These are phyloP conservation scores for Penicillium palitans DNA, from an alignment of 2,329 filamentous ascomycete species.

Conservation along the genomic window DNA sequence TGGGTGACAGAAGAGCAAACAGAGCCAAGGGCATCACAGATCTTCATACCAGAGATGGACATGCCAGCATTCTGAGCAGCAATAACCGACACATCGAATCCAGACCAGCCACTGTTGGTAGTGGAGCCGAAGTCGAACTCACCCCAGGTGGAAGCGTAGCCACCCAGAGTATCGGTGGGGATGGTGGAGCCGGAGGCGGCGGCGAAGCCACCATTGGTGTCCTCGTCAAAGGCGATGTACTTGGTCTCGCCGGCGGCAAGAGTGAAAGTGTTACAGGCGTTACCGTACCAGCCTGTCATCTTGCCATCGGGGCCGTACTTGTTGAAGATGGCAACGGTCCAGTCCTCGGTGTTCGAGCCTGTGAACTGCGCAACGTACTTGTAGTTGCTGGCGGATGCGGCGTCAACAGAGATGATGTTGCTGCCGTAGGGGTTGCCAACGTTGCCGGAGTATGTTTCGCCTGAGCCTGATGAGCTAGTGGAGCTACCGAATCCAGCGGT, in stretches of 20 bases:
- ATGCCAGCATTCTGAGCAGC: slow-evolving; percentile 33
- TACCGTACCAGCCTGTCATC: slow-evolving; percentile 40
- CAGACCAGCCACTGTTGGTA: slow-evolving; percentile 34
- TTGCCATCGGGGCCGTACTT: slow-evolving; percentile 38
- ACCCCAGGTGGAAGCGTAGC: slow-evolving; percentile 37
- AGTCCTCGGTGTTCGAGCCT: slow-evolving; percentile 35
- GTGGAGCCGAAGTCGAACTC: slow-evolving; percentile 37
- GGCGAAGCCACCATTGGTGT: slow-evolving; percentile 39
- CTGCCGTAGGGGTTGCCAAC: slow-evolving; percentile 42
- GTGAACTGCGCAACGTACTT: slow-evolving; percentile 40
- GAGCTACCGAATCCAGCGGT: slow-evolving; percentile 36
- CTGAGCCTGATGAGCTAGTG: slow-evolving; percentile 27
- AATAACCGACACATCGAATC: slow-evolving; percentile 40
- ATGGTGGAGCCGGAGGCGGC: slow-evolving; percentile 29
- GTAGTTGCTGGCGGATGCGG: slow-evolving; percentile 33
- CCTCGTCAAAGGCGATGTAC: slow-evolving; percentile 40
- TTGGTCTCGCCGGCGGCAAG: slow-evolving; percentile 36
- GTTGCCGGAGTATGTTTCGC: slow-evolving; percentile 39
- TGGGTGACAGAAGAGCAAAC: slow-evolving; percentile 36
- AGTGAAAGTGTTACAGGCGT: slow-evolving; percentile 34
- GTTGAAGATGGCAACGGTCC: slow-evolving; percentile 44
- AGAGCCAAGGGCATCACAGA: slow-evolving; percentile 29
- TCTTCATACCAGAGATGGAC: slow-evolving; percentile 39
- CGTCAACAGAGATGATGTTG: slow-evolving; percentile 42
- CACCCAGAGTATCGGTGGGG: slow-evolving; percentile 30